Conservation (phyloP, 768 basidiomycete species). For the Calocybe cyanea region DNA sequence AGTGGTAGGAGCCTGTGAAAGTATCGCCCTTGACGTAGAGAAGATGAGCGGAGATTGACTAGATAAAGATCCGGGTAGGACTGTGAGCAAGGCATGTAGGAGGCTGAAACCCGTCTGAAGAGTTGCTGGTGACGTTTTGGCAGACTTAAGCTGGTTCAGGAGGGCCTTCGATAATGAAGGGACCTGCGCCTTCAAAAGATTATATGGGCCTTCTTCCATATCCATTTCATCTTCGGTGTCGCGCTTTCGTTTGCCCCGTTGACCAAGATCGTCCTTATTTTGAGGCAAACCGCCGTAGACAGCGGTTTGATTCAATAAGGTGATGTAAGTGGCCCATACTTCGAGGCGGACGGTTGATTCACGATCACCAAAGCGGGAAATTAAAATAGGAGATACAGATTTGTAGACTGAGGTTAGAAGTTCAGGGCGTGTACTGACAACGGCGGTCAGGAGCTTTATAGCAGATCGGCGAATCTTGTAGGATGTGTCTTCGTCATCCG, state of each 20-base stretch:
- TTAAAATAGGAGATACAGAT: slow-evolving; percentile 82
- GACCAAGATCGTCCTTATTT: slow-evolving; percentile 43
- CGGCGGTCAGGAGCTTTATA: slow-evolving; percentile 81
- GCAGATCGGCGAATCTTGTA: slow-evolving; percentile 96
- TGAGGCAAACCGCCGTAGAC: slow-evolving; percentile 69
- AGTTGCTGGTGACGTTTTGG: slow-evolving; percentile 72
- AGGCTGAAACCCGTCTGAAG: slow-evolving; percentile 86
- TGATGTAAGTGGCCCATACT: slow-evolving; percentile 82
- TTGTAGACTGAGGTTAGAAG: slow-evolving; percentile 76
- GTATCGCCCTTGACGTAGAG: slow-evolving; percentile 57
- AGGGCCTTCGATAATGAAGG: slow-evolving; percentile 76
- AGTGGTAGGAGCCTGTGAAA: slow-evolving; percentile 66
- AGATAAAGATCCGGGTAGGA: slow-evolving; percentile 81
- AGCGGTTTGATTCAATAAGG: slow-evolving; percentile 79
- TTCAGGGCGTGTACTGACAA: slow-evolving; percentile 90
- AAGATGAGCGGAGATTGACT: slow-evolving; percentile 62
- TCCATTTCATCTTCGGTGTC: slow-evolving; percentile 71
- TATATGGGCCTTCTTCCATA: slow-evolving; percentile 70
- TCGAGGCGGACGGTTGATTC: slow-evolving; percentile 94
- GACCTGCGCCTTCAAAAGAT: slow-evolving; percentile 70
- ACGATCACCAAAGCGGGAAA: slow-evolving; percentile 89
- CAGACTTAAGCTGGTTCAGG: slow-evolving; percentile 78
- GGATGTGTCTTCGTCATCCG: slow-evolving; percentile 96
- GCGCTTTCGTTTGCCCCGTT: slow-evolving; percentile 72
- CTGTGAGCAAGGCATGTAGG: slow-evolving; percentile 68